phyloP scores from a whole-genome alignment of 768 basidiomycete species.

The Psilocybe cubensis region DNA sequence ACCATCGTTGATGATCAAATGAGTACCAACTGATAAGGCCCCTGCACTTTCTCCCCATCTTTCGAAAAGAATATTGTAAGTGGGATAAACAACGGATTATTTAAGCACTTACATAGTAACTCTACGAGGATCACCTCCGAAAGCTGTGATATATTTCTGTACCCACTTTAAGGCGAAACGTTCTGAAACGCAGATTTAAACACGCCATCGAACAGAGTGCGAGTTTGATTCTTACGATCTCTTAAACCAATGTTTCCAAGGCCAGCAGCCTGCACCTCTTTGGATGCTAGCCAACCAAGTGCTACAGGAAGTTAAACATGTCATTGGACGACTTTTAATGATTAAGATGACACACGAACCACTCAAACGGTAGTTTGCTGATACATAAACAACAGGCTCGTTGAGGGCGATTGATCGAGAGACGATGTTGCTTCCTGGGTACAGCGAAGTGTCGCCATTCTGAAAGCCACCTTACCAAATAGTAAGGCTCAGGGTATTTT shows the following conservation, averaged over 20 bases:
- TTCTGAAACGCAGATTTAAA: slow-evolving; percentile 29
- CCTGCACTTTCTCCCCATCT: slow-evolving; percentile 26
- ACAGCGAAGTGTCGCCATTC: background rate
- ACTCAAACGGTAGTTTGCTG: slow-evolving; percentile 17
- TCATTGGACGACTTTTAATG: background rate
- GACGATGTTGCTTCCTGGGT: slow-evolving; percentile 11
- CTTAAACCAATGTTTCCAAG: slow-evolving; percentile 12
- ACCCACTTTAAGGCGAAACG: slow-evolving; percentile 55
- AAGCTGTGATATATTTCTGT: slow-evolving; percentile 49
- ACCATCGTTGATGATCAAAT: slow-evolving; percentile 18
- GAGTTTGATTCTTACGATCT: slow-evolving; percentile 7
- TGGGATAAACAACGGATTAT: background rate
- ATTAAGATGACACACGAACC: slow-evolving; percentile 12
- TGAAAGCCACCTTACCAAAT: background rate
- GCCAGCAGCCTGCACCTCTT: slow-evolving; percentile 9
- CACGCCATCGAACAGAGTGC: background rate
- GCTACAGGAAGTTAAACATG: background rate
- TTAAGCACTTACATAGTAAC: slow-evolving; percentile 39
- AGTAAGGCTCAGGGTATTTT: slow-evolving; percentile 39
- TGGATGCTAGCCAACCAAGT: slow-evolving; percentile 9
- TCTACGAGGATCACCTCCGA: slow-evolving; percentile 53
- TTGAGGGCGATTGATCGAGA: slow-evolving; percentile 12
- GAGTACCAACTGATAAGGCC: slow-evolving; percentile 17
- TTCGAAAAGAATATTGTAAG: background rate
- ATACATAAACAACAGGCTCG: slow-evolving; percentile 14